Conservation (phyloP, 306 rosid genomes). For the Vigna mungo region DNA sequence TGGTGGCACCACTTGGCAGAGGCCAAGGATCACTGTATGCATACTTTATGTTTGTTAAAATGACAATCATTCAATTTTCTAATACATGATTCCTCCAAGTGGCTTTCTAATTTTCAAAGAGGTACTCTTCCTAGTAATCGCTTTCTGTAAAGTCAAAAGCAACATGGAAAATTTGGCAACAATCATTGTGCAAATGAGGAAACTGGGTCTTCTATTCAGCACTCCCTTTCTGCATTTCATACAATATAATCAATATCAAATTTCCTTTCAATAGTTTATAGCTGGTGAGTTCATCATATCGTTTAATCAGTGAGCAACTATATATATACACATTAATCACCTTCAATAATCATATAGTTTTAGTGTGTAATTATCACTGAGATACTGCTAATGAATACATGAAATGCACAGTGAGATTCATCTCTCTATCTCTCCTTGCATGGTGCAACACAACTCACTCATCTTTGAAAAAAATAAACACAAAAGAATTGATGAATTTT, state of each 20-base stretch:
- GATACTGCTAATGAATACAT: conserved; percentile 8
- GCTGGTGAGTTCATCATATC: conserved; percentile 11
- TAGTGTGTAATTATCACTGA: conserved; percentile 7
- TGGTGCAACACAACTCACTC: not conserved
- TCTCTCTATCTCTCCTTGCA: not conserved
- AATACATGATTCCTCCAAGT: conserved; percentile 39
- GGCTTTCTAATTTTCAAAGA: conserved; percentile 52
- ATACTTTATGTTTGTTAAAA: conserved; percentile 42
- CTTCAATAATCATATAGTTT: conserved; percentile 1
- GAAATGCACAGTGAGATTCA: conserved; percentile 17
- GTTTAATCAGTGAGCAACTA: not conserved
- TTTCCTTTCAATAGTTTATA: conserved; percentile 39
- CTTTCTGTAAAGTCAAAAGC: conserved; percentile 49
- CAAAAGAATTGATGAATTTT: not conserved
- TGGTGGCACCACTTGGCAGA: conserved; percentile 42
- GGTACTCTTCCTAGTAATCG: conserved; percentile 41
- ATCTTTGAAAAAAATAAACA: not conserved
- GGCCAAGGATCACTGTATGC: conserved; percentile 42
- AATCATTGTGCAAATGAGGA: conserved; percentile 44
- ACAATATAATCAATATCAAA: not conserved
- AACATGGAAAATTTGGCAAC: conserved; percentile 25
- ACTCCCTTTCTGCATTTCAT: conserved; percentile 37
- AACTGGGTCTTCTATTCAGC: conserved; percentile 30
- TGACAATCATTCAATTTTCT: conserved; percentile 41
- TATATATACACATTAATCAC: not conserved